Base-by-base conservation (phyloP, 345 rosid species). In the Geranium rotundifolium region DNA sequence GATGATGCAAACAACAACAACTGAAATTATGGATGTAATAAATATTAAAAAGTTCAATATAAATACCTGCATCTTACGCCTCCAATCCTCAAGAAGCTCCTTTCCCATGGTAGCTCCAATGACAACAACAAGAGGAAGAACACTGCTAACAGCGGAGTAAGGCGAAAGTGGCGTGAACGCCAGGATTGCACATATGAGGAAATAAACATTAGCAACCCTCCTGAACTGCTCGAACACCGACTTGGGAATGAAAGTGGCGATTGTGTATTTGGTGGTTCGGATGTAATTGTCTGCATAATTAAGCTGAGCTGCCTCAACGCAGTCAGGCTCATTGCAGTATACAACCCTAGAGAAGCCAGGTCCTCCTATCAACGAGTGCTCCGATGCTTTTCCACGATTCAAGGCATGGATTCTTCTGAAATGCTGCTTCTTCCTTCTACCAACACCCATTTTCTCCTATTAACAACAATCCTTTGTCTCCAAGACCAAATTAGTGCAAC, bases 191-290 rank as follows among this genome's bases (percentile, higher is more conserved):
- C 90, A 84, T 29, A 90, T 56, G 63, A 93, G 89, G 79, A 93
- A 93, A 73, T 86, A 93, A 59, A 88, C 61, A 67, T 93, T 93
- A 37, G 99, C 99, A 13, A 83, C 97, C 61, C 99, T 79, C 78
- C 97, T 82, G 78, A 93, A 93, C 69, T 93, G 99, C 79, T 93
- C 97, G 54, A 88, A 93, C 64, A 93, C 61, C 0, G 97, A 82
- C 71, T 84, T 93, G 0, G 97, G 97, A 17, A 93, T 57, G 74
- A 93, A 93, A 0, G 99, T 80, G 31, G 89, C 82, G 0, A 75
- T 70, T 0, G 90, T 87, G 63, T 93, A 93, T 77, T 93, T 93
- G 0, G 99, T 90, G 61, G 91, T 85, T 56, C 86, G 81, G 65
- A 90, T 86, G 61, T 86, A 88, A 73, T 93, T 93, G 13, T 69